Evolutionary conservation across 176 grass and related monocot species (phyloP).

Genomic region (Poa annua): DNA sequence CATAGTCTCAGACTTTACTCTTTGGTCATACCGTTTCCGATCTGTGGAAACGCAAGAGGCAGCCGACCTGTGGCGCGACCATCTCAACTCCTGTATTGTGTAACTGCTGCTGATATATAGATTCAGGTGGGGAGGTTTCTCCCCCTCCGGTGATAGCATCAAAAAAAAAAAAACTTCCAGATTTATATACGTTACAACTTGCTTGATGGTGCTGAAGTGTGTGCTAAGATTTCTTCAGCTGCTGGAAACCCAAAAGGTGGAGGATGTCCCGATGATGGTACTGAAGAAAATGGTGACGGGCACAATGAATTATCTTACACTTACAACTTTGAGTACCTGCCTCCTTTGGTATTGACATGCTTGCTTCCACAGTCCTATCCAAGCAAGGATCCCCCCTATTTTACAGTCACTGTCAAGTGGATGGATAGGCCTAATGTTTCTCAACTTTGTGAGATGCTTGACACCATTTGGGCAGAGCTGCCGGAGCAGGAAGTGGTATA

Average conservation of each 20-base stretch:
- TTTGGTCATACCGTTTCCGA: no score
- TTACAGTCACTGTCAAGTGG: constrained; percentile 52
- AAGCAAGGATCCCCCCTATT: constrained; percentile 56
- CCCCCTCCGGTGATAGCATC: no score
- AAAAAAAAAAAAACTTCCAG: constrained; percentile 23
- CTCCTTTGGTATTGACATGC: constrained; percentile 56
- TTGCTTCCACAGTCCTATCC: constrained; percentile 59
- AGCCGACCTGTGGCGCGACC: no score
- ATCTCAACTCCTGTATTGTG: no score
- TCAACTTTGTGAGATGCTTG: constrained; percentile 56
- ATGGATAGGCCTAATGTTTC: constrained; percentile 54
- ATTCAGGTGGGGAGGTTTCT: no score
- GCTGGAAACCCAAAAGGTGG: not conserved
- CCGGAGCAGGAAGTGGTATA: constrained; percentile 59
- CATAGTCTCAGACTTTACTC: no score
- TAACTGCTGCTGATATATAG: no score
- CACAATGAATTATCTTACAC: constrained; percentile 44
- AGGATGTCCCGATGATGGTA: constrained; percentile 3
- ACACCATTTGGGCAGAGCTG: constrained; percentile 56
- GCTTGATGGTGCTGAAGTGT: constrained; percentile 3
- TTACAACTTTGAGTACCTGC: constrained; percentile 48
- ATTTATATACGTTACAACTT: constrained; percentile 39
- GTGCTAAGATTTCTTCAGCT: constrained; percentile 31
- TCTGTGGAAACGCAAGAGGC: no score
- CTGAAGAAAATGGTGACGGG: constrained; percentile 12